Percentiles rank a stretch among this genome's conserved stretches.
Evolutionary conservation across 768 basidiomycete genomes (phyloP).

Genomic region (Russula vinacea): DNA sequence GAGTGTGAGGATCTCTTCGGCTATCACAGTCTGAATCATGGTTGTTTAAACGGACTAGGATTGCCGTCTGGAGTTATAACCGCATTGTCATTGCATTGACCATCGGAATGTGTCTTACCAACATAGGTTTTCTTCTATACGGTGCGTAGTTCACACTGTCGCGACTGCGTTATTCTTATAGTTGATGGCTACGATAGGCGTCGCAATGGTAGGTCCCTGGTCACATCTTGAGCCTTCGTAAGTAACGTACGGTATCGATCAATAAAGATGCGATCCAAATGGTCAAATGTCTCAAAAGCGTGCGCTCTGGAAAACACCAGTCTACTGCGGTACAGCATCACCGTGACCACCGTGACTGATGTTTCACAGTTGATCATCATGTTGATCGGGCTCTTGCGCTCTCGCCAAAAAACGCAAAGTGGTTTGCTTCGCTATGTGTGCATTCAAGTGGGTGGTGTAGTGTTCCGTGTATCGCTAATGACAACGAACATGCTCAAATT

Average conservation of each 20-base stretch:
- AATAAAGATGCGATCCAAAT: too few species aligned
- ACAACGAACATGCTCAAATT: not conserved
- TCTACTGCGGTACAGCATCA: not conserved
- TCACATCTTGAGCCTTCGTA: too few species aligned
- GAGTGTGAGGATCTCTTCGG: slow-evolving; percentile 8
- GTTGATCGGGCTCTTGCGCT: slow-evolving; percentile 15
- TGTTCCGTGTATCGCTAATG: too few species aligned
- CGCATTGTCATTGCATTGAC: not conserved
- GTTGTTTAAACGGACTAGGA: not conserved
- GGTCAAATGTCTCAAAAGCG: not conserved
- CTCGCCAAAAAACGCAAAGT: not conserved
- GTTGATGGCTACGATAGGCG: too few species aligned
- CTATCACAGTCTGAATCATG: not conserved
- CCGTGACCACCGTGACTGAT: slow-evolving; percentile 15
- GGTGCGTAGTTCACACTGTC: not conserved
- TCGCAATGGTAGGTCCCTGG: too few species aligned
- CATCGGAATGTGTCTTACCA: slow-evolving; percentile 2
- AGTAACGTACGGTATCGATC: too few species aligned
- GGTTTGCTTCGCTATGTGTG: slow-evolving; percentile 5
- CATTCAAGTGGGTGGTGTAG: slow-evolving; percentile 6
- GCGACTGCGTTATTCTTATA: too few species aligned
- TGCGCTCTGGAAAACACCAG: not conserved
- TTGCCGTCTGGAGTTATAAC: slow-evolving; percentile 12
- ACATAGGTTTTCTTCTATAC: slow-evolving; percentile 15
- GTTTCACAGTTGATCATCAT: slow-evolving; percentile 9